These are phyloP conservation scores for Neophaeococcomyces aloes DNA, from an alignment of 2,329 filamentous ascomycete genomes.

Conservation along the genomic window DNA sequence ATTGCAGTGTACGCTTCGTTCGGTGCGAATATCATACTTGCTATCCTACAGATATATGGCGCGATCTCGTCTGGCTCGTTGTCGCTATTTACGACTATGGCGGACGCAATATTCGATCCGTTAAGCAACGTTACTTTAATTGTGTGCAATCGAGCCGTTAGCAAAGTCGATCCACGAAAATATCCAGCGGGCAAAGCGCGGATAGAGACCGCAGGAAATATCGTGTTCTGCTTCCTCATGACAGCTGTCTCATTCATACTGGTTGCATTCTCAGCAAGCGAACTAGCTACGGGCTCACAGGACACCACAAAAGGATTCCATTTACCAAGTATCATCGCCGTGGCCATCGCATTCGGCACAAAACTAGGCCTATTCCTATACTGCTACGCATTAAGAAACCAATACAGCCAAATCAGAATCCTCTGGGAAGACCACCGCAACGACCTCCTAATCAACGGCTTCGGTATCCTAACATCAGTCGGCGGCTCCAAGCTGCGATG, in stretches of 20 bases:
- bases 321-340: slow-evolving; percentile 73
- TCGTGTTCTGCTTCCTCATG: slow-evolving; percentile 95
- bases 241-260: slow-evolving; percentile 81
- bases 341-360: slow-evolving; percentile 70
- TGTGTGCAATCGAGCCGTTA: slow-evolving; percentile 75
- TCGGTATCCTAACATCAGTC: slow-evolving; percentile 84
- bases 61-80: slow-evolving; percentile 80
- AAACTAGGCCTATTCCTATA: slow-evolving; percentile 80
- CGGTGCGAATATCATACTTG: slow-evolving; percentile 67
- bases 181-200: slow-evolving; percentile 90
- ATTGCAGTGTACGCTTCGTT: slow-evolving; percentile 59
- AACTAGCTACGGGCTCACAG: slow-evolving; percentile 46
- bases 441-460: slow-evolving; percentile 91
- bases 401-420: slow-evolving; percentile 84
- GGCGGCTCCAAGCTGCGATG: slow-evolving; percentile 77
- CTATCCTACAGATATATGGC: slow-evolving; percentile 76
- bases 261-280: slow-evolving; percentile 72
- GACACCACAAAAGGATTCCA: slow-evolving; percentile 57
- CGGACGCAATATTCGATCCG: slow-evolving; percentile 88
- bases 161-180: slow-evolving; percentile 69
- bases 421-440: slow-evolving; percentile 97
- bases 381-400: slow-evolving; percentile 82
- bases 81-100: slow-evolving; percentile 95
- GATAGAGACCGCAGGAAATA: slow-evolving; percentile 91
- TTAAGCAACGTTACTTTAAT: slow-evolving; percentile 81